Evolutionary conservation across 2,329 filamentous ascomycete species (phyloP), one percentile per base, ranked within the genome.

Genomic region (Aspergillus spinulosporus): DNA sequence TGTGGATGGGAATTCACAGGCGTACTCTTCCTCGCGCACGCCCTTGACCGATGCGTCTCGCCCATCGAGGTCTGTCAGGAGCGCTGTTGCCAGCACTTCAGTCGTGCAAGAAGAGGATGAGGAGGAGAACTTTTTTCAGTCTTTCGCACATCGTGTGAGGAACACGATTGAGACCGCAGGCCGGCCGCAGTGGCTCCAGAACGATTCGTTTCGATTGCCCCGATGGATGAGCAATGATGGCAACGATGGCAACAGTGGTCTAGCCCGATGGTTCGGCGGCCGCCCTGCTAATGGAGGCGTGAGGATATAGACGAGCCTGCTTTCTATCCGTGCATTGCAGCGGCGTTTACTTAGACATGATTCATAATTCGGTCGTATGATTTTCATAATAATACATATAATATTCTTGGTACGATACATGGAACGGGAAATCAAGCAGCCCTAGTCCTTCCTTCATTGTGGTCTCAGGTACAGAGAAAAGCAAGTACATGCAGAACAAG

Each of bases 101-200:
- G 73, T 76, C 32, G 72, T 82, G 15, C 82, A 84, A 0, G 81
- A 84, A n/a, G 80, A 84, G 1, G 87, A 89, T 32, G 86, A 92
- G 11, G 89, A 92, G 12, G 89, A 91, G 53, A 90, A 87, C 62
- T 90, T 96, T 72, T 92, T 97, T 68, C 84, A 89, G 62, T 87
- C 88, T 34, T 85, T 97, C 59, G 86, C 89, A 0, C 89, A 95
- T 68, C 83, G 93, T 37, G 87, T 99, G 65, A 89, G 87, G 74
- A 99, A 99, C 68, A 97, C 94, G 0, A 85, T 97, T 51, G 93
- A 97, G 59, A 88, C 86, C 0, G 82, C 91, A 1, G 88, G 92
- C 51, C 82, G 87, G 31, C 93, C 94, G 0, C 86, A 86, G 61
- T 97, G 92, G 92, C 78, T 96, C 61, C 83, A 86, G 64, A 88